Conservation (phyloP, 257 asterid species). For the Cynanchum wilfordii region DNA sequence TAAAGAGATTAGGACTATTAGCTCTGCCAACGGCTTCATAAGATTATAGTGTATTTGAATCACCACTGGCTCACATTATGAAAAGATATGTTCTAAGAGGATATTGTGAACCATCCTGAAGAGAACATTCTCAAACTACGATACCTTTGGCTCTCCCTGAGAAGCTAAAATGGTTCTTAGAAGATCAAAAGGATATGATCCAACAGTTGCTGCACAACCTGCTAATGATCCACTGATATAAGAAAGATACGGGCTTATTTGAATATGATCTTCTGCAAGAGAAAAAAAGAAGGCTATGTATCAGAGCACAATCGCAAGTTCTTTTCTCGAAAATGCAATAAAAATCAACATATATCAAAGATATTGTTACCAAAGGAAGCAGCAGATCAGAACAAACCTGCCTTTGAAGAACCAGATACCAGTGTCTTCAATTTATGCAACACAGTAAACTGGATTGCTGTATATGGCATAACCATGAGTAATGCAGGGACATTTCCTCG, state of each 20-base stretch:
- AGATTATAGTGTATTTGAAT: slow-evolving; percentile 5
- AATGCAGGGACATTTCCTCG: slow-evolving; percentile 95
- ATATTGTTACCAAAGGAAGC: slow-evolving; percentile 5
- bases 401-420: slow-evolving; percentile 80
- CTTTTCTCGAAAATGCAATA: not conserved
- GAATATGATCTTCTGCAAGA: slow-evolving; percentile 72
- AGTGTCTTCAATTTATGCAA: slow-evolving; percentile 71
- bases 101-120: not conserved
- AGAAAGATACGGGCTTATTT: slow-evolving; percentile 75
- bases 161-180: slow-evolving; percentile 93
- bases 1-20: slow-evolving; percentile 16
- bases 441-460: slow-evolving; percentile 85
- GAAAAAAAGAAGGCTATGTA: slow-evolving; percentile 16
- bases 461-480: slow-evolving; percentile 96
- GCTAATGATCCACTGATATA: slow-evolving; percentile 86
- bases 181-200: slow-evolving; percentile 95
- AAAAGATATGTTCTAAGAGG: not conserved
- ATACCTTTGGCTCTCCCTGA: slow-evolving; percentile 97
- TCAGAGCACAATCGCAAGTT: not conserved
- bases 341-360: not conserved
- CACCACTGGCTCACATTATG: not conserved
- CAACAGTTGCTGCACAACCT: slow-evolving; percentile 95
- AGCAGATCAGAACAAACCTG: slow-evolving; percentile 46
- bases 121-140: not conserved
- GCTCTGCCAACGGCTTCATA: slow-evolving; percentile 11